Base-by-base conservation (phyloP, 305 asterid species). In the Nicotiana rustica region DNA sequence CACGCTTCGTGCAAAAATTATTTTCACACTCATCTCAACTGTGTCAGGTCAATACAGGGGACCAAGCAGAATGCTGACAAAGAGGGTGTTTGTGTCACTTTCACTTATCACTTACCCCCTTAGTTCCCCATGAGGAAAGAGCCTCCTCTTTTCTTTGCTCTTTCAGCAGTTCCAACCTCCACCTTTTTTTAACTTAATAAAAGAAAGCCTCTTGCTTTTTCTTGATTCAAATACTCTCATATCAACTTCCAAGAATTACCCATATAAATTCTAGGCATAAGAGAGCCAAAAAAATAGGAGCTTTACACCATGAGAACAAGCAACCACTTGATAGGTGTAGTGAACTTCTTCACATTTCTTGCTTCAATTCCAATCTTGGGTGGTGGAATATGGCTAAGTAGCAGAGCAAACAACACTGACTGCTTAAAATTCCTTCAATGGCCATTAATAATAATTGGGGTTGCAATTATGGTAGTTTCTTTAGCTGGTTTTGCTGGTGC, bases 301-400 rank as follows among this genome's bases (percentile, higher is more conserved):
- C 15, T 13, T 65, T 49, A 60, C 21, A 78, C 6, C 36, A 85
- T 88, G 95, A 87, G 89, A 19, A 86, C 83, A 18, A 86, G 92
- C 85, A 92, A 90, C 89, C 89, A 92, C 84, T 85, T 92, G 12
- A 85, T 90, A 69, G 95, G 95, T 3, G 79, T 87, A 75, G 82
- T 92, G 21, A 92, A 92, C 86, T 90, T 90, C 86, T 36, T 87
- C 0, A 92, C 92, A 6, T 89, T 92, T 85, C 81, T 90, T 17
- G 85, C 87, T 9, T 92, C 97, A 10, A 88, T 92, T 60, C 91
- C 91, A 19, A 84, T 88, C 77, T 89, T 92, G 15, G 95, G 93
- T 81, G 97, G 92, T 84, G 97, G 97, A 0, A 91, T 92, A 81
- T 91, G 97, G 97, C 91, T 92, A 86, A 88, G 95, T 91, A 88